Conservation (phyloP, 2,329 filamentous ascomycete genomes). For the Alternaria ventricosa region DNA sequence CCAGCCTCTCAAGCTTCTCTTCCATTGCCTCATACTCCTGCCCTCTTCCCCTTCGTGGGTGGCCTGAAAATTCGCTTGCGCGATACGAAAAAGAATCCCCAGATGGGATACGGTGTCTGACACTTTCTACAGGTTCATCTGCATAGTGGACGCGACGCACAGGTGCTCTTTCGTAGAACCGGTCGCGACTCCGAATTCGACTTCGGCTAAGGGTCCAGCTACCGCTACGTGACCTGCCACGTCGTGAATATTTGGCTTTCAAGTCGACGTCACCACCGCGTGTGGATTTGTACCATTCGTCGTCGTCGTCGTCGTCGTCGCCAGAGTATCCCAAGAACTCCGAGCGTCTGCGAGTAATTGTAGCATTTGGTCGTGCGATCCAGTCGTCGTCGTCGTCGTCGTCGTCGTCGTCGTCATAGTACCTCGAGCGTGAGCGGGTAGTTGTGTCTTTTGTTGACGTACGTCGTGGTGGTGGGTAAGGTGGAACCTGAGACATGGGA, state of each 20-base stretch:
- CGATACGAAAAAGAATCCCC: background rate
- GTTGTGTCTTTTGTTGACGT: too few species aligned
- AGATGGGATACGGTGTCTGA: background rate
- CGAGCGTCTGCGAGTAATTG: too few species aligned
- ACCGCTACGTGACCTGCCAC: background rate
- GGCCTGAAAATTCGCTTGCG: background rate
- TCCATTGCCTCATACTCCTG: fast-evolving
- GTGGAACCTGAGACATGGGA: too few species aligned
- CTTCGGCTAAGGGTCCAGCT: background rate
- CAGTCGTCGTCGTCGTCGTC: background rate
- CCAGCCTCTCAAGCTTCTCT: background rate
- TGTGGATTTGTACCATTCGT: background rate
- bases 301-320: background rate
- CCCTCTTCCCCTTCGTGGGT: background rate
- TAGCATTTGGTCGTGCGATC: too few species aligned
- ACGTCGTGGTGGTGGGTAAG: too few species aligned
- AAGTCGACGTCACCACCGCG: background rate
- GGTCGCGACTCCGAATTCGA: background rate
- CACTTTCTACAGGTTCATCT: background rate
- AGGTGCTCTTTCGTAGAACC: background rate
- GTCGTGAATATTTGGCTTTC: background rate
- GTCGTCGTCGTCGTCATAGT: background rate
- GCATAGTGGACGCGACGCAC: background rate
- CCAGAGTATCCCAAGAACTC: too few species aligned
- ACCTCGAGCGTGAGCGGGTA: background rate